Base-by-base conservation (phyloP, 2,329 filamentous ascomycete species). In the Emergomyces pasteurianus region DNA sequence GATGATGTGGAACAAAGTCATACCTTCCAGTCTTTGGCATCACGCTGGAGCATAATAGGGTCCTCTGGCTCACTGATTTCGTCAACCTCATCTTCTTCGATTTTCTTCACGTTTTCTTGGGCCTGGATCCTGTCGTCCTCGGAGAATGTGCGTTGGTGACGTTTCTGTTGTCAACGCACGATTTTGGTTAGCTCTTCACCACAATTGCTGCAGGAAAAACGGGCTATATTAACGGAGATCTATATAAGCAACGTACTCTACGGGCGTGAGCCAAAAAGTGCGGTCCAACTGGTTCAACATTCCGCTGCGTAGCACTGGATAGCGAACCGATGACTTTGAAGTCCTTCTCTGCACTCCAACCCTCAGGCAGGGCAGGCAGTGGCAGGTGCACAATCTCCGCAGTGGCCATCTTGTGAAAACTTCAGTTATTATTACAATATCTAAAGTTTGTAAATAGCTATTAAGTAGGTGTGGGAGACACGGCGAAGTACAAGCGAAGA, bases 11-110 rank as follows among this genome's bases (percentile, higher is more conserved):
- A 36, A 52, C 3, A 9, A 49, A 34, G 28, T 18, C 81, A 67
- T 75, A 92, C 90, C 88, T 99, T 99, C 94, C 94, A 99, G 81
- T 99, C 94, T 81, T 99, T 99, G 72, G 94, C 92, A 74, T 97
- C 91, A 60, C 91, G 85, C 74, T 89, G 83, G 38, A 99, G 85
- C 84, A 97, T 88, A 79, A 95, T 83, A 61, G 90, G 87, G 72
- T 97, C 92, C 79, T 99, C 94, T 36, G 87, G 80, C 80, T 99
- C 94, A 77, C 90, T 95, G 75, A 95, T 90, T 64, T 97, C 92
- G 71, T 88, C 89, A 65, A 87, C 86, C 62, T 96, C 90, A 60
- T 90, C 89, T 65, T 94, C 89, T 77, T 97, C 92, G 60, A 95
- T 86, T 77, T 95, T 96, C 85, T 95, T 96, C 72, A 92, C 91